Base-by-base conservation (phyloP, 176 grass and related monocot species). In the Elaeis guineensis region DNA sequence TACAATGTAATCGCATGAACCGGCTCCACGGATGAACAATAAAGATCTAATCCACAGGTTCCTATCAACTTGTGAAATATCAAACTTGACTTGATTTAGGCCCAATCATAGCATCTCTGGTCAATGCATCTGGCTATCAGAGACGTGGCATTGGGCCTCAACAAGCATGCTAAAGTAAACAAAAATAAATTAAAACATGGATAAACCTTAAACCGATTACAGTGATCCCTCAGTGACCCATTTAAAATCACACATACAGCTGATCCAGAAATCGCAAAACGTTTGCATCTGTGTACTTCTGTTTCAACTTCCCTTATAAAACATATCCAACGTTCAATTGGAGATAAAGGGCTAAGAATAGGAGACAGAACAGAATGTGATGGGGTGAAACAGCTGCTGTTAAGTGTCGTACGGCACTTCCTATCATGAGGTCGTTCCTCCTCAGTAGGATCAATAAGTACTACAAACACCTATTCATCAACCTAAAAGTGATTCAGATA, bases 351-450 rank as follows among this genome's bases (percentile, higher is more conserved):
- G 9, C 2, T 12, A 7, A 44, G 11, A 44, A 11, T 2, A 44
- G 8, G 8, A 44, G 35, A 44, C 2, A 44, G 35, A 44, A 44
- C 1, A 44, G 1, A 12, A 12, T 0, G 9, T 9, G 8, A 3
- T 44, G 9, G 9, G 35, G 35, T 14, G 1, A 44, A 44, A 44
- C 67, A 79, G 21, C 77, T 87, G 86, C 28, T 79, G 70, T 57
- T 78, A 72, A 71, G 59, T 82, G 86, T 95, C 86, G 90, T 87
- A 90, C 83, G 83, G 86, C 86, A 82, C 86, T 95, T 90, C 86
- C 86, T 95, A 90, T 95, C 88, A 54, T 53, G 6, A 60, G 77
- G 67, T 71, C 74, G 57, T 71, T 16, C 25, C 16, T 90, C 85
- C 7, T 90, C 76, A 59, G 12, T 8, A 44, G 35, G 35, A 44